Percentiles rank a stretch among this genome's conserved stretches.
Conservation (phyloP, 306 rosid genomes). For the Malus sylvestris region DNA sequence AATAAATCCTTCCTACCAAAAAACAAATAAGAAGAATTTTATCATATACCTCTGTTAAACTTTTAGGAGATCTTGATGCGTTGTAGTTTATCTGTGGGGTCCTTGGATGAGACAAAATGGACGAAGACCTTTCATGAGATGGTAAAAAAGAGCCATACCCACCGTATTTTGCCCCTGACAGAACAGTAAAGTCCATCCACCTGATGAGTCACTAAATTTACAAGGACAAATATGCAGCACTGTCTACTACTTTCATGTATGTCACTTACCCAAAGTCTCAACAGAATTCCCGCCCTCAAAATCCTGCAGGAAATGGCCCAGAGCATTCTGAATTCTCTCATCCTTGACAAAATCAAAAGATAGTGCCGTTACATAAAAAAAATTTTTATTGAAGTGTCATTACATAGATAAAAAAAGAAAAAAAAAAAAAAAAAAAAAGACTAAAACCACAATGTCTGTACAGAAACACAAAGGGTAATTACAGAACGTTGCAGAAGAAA, state of each 20-base stretch:
- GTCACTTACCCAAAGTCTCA: slow-evolving; percentile 65
- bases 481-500: background rate
- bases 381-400: background rate
- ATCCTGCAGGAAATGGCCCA: slow-evolving; percentile 74
- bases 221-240: slow-evolving; percentile 16
- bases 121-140: slow-evolving; percentile 35
- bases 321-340: slow-evolving; percentile 50
- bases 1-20: slow-evolving; percentile 25
- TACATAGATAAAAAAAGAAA: background rate
- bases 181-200: slow-evolving; percentile 18
- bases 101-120: slow-evolving; percentile 30
- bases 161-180: slow-evolving; percentile 64
- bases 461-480: background rate
- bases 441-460: background rate
- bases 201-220: slow-evolving; percentile 18
- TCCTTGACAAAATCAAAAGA: slow-evolving; percentile 15
- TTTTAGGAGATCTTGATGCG: slow-evolving; percentile 32
- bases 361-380: background rate
- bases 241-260: slow-evolving; percentile 13
- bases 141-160: slow-evolving; percentile 82
- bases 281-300: slow-evolving; percentile 63
- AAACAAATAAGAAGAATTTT: background rate
- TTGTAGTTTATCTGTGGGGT: slow-evolving; percentile 43
- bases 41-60: slow-evolving; percentile 45
- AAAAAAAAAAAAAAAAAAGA: background rate